Base-by-base conservation (phyloP, 768 basidiomycete species). In the Kwoniella newhampshirensis region DNA sequence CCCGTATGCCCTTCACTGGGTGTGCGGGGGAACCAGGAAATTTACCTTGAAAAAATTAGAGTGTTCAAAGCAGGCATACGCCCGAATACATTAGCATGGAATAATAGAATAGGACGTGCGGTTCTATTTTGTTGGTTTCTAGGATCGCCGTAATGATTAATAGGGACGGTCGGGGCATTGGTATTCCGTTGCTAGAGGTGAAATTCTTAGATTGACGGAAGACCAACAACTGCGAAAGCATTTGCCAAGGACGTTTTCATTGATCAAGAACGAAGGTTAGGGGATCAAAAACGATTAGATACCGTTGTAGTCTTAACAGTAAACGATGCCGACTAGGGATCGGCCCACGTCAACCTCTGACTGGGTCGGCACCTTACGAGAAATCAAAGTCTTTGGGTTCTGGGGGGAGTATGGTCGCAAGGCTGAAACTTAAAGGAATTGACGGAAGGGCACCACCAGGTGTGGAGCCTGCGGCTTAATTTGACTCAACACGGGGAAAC, bases 311-410 rank as follows among this genome's bases (percentile, higher is more conserved):
- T 86, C 83, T 84, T 85, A 85, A 85, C 85, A 84, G 84, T 86
- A 86, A 86, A 85, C 85, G 82, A 86, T 86, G 85, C 84, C 82
- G 81, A 85, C 85, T 84, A 84, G 84, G 84, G 82, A 85, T 85
- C 81, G 81, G 84, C 79, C 79, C 79, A 84, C 77, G 82, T 83
- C 82, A 81, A 81, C 80, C 80, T 81, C 81, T 85, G 84, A 83
- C 82, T 85, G 79, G 80, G 79, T 85, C 82, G 81, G 85, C 84
- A 85, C 85, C 85, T 86, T 86, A 84, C 82, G 81, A 85, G 85
- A 86, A 87, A 87, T 85, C 85, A 86, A 86, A 86, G 86, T 86
- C 84, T 86, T 87, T 86, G 85, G 86, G 86, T 86, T 87, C 84
- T 81, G 83, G 84, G 83, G 83, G 82, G 51, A 84, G 84, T 83